Evolutionary conservation across 2,329 filamentous ascomycete species (phyloP).

Genomic region (Aspergillus costaricaensis): DNA sequence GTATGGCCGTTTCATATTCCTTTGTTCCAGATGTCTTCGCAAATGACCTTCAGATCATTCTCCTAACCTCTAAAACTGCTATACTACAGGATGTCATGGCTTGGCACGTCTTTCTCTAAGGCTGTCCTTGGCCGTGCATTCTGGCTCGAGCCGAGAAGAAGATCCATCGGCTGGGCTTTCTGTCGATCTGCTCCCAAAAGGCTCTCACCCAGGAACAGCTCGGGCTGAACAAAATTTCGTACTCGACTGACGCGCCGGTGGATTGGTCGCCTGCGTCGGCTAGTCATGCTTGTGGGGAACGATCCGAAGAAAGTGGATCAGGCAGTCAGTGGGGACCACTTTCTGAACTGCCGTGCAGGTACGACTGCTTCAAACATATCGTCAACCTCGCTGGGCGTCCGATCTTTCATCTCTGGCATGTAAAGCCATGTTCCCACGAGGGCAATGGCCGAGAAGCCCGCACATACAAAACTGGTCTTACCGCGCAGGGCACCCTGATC

Average conservation of each 20-base stretch:
- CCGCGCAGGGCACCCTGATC: conserved; percentile 46
- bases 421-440: conserved; percentile 44
- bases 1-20: too few species aligned
- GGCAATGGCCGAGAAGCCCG: conserved; percentile 35
- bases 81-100: too few species aligned
- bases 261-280: background rate
- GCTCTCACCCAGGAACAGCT: background rate
- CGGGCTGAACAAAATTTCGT: background rate
- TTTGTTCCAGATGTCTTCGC: too few species aligned
- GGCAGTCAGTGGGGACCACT: conserved; percentile 18
- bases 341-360: conserved; percentile 26
- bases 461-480: conserved; percentile 47
- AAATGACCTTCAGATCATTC: too few species aligned
- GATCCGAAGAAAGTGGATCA: background rate
- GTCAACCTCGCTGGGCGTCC: conserved; percentile 53
- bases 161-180: too few species aligned
- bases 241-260: background rate
- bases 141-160: too few species aligned
- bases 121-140: too few species aligned
- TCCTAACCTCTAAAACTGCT: too few species aligned
- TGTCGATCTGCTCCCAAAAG: too few species aligned
- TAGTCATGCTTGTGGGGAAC: background rate
- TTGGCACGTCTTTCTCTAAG: too few species aligned
- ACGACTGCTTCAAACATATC: conserved; percentile 33
- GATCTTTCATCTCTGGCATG: conserved; percentile 58